Percentiles rank a stretch among this genome's conserved stretches.
Evolutionary conservation across 1,139 yeast genomes (phyloP).

Genomic region (Ashbya aceris): DNA sequence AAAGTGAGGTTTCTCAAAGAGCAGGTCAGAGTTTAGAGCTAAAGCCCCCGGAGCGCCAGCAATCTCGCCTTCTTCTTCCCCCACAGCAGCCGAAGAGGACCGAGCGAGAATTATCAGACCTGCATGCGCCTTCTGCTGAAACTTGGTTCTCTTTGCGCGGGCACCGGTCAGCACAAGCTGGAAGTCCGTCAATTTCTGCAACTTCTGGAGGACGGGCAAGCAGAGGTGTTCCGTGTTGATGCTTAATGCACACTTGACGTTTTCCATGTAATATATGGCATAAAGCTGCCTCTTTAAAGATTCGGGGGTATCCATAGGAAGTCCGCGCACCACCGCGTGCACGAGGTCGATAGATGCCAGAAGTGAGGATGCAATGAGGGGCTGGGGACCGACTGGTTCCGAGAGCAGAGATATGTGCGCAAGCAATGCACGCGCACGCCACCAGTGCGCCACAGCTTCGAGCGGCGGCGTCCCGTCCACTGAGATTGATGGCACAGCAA

Average conservation of each 20-base stretch:
- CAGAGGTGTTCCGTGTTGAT: slow-evolving; percentile 53
- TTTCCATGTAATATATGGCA: slow-evolving; percentile 51
- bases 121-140: slow-evolving; percentile 61
- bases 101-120: slow-evolving; percentile 74
- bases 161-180: slow-evolving; percentile 73
- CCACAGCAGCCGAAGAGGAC: slow-evolving; percentile 19
- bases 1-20: slow-evolving; percentile 65
- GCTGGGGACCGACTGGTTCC: slow-evolving; percentile 43
- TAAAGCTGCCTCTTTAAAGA: slow-evolving; percentile 32
- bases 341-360: slow-evolving; percentile 23
- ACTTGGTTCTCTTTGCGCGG: slow-evolving; percentile 79
- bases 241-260: slow-evolving; percentile 52
- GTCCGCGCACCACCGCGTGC: slow-evolving; percentile 22
- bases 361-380: slow-evolving; percentile 29
- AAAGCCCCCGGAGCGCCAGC: slow-evolving; percentile 43
- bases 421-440: slow-evolving; percentile 62
- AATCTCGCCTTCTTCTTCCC: background rate
- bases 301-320: slow-evolving; percentile 20
- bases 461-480: slow-evolving; percentile 23
- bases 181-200: slow-evolving; percentile 49
- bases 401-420: slow-evolving; percentile 51
- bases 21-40: slow-evolving; percentile 64
- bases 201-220: slow-evolving; percentile 44
- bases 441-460: slow-evolving; percentile 51
- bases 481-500: slow-evolving; percentile 22